phyloP scores from a whole-genome alignment of 2,329 filamentous ascomycete genomes.

The Thelonectria discophora region DNA sequence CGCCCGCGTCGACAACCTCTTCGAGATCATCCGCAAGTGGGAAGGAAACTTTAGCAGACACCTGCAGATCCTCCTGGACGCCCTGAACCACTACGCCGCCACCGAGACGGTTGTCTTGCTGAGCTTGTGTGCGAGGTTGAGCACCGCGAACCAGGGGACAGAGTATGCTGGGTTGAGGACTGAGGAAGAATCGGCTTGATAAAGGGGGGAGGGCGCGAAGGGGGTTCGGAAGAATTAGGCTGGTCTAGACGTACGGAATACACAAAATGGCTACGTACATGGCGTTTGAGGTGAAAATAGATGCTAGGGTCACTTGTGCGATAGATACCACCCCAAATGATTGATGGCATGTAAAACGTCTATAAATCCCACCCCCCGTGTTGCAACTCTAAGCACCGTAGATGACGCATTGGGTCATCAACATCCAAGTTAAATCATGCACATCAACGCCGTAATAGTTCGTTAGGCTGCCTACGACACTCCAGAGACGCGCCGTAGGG shows the following conservation, averaged over 20 bases:
- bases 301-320: slow-evolving; percentile 27
- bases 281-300: slow-evolving; percentile 38
- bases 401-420: too few relatives aligned
- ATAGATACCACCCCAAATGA: slow-evolving; percentile 38
- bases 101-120: slow-evolving; percentile 96
- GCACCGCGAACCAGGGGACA: slow-evolving; percentile 81
- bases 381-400: not conserved
- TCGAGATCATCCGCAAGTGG: slow-evolving; percentile 89
- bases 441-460: too few relatives aligned
- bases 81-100: slow-evolving; percentile 94
- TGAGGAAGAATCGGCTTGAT: slow-evolving; percentile 61
- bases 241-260: slow-evolving; percentile 6
- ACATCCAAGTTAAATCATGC: too few relatives aligned
- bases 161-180: slow-evolving; percentile 67
- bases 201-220: too few relatives aligned
- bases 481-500: not conserved
- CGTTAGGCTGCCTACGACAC: too few relatives aligned
- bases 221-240: not conserved
- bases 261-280: not conserved
- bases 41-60: slow-evolving; percentile 93
- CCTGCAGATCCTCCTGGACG: slow-evolving; percentile 91
- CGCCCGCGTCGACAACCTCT: slow-evolving; percentile 75
- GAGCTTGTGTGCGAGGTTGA: slow-evolving; percentile 84
- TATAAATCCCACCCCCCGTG: not conserved
- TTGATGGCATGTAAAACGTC: slow-evolving; percentile 20